Conservation (phyloP, 495 filamentous ascomycete genomes). For the Lentithecium fluviatile region DNA sequence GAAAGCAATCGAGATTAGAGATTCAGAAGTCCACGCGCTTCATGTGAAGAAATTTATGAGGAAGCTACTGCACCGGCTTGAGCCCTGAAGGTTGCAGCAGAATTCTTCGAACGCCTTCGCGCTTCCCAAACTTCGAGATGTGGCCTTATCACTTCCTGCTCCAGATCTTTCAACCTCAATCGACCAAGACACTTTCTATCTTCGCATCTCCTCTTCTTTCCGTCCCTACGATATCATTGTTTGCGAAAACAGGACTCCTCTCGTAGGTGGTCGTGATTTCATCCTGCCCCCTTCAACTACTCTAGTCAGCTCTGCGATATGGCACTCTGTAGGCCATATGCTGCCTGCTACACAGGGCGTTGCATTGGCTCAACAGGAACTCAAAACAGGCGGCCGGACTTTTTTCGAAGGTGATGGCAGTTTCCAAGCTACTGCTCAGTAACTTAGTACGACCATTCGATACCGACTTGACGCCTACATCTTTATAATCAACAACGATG, state of each 20-base stretch:
- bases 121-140: constrained; percentile 5
- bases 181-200: constrained; percentile 35
- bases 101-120: not conserved
- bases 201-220: constrained; percentile 30
- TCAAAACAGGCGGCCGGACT: constrained; percentile 48
- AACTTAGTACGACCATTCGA: constrained; percentile 78
- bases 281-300: constrained; percentile 14
- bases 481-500: constrained; percentile 25
- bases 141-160: constrained; percentile 1
- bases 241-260: constrained; percentile 29
- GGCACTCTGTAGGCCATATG: constrained; percentile 52
- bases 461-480: constrained; percentile 74
- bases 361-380: constrained; percentile 45
- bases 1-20: constrained; percentile 7
- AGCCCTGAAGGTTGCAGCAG: not conserved
- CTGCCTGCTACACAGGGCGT: constrained; percentile 50
- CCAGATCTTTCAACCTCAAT: constrained; percentile 10
- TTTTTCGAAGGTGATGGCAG: constrained; percentile 85
- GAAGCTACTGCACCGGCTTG: constrained; percentile 5
- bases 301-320: constrained; percentile 45
- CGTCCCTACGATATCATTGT: constrained; percentile 35
- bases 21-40: constrained; percentile 3
- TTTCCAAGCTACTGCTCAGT: constrained; percentile 78
- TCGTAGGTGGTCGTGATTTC: constrained; percentile 28
- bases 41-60: constrained; percentile 26